Percentiles rank a stretch among this genome's conserved stretches.
Conservation (phyloP, 169 alveolate species). For the Cryptosporidium sp. region DNA sequence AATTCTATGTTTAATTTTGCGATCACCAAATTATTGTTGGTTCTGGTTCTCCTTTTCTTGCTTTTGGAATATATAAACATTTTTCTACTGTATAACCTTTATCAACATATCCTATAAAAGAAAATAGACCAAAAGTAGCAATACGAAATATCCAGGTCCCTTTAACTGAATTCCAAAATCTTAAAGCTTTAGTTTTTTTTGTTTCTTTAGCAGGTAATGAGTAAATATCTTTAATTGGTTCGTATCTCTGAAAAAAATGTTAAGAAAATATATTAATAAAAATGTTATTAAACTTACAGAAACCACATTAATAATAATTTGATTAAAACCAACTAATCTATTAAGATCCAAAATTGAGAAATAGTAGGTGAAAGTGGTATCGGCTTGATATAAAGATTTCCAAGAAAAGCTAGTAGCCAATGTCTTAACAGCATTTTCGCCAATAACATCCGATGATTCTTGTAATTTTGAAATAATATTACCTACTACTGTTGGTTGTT, state of each 20-base stretch:
- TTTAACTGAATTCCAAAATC: slow-evolving; percentile 67
- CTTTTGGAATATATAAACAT: slow-evolving; percentile 53
- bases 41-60: slow-evolving; percentile 73
- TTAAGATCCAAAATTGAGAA: slow-evolving; percentile 63
- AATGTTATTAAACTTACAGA: slow-evolving; percentile 18
- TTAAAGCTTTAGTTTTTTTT: slow-evolving; percentile 44
- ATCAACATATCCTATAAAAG: slow-evolving; percentile 64
- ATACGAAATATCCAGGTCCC: slow-evolving; percentile 62
- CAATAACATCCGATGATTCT: slow-evolving; percentile 58
- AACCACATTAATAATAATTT: slow-evolving; percentile 47
- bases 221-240: slow-evolving; percentile 50
- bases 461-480: slow-evolving; percentile 26
- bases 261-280: neutral
- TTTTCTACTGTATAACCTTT: slow-evolving; percentile 70
- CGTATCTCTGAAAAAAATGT: slow-evolving; percentile 43
- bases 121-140: slow-evolving; percentile 62
- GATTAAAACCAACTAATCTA: slow-evolving; percentile 43
- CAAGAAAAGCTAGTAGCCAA: slow-evolving; percentile 41
- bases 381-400: slow-evolving; percentile 73
- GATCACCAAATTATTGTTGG: slow-evolving; percentile 65
- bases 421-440: slow-evolving; percentile 54
- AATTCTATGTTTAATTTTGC: neutral
- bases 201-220: slow-evolving; percentile 68
- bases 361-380: slow-evolving; percentile 55
- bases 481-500: slow-evolving; percentile 58